These are phyloP conservation scores for Tetracladium setigerum DNA, from an alignment of 495 filamentous ascomycete species.

Conservation along the genomic window DNA sequence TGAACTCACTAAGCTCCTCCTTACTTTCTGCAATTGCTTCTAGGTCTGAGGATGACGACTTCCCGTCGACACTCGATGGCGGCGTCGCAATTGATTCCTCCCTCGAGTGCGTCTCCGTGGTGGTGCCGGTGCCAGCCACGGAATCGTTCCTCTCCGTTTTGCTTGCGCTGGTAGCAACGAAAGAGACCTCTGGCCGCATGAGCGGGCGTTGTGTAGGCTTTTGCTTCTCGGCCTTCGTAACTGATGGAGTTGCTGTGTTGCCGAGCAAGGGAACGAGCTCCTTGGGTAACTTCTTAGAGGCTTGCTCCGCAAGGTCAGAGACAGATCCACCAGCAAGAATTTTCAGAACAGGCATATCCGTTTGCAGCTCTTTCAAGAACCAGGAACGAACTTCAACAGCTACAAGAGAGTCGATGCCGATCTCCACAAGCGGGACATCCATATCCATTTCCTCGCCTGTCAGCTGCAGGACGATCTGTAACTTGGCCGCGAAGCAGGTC, in stretches of 20 bases:
- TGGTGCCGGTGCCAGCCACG: too few relatives aligned
- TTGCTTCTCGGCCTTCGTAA: not conserved
- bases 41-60: too few relatives aligned
- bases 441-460: not conserved
- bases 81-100: too few relatives aligned
- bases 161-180: too few relatives aligned
- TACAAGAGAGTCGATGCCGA: slow-evolving; percentile 31
- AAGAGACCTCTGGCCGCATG: too few relatives aligned
- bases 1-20: not conserved
- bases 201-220: too few relatives aligned
- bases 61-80: too few relatives aligned
- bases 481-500: not conserved
- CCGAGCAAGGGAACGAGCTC: not conserved
- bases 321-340: slow-evolving; percentile 36
- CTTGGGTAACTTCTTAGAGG: slow-evolving; percentile 6
- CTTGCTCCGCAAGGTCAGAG: slow-evolving; percentile 17
- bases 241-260: not conserved
- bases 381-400: slow-evolving; percentile 29
- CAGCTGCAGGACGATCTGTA: not conserved
- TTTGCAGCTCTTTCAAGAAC: slow-evolving; percentile 30
- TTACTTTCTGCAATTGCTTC: too few relatives aligned
- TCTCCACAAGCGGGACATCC: slow-evolving; percentile 24
- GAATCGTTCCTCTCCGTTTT: too few relatives aligned
- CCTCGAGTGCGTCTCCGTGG: too few relatives aligned
- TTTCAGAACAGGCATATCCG: slow-evolving; percentile 40